Evolutionary conservation across 257 asterid genomes (phyloP).

Genomic region (Henckelia pumila): DNA sequence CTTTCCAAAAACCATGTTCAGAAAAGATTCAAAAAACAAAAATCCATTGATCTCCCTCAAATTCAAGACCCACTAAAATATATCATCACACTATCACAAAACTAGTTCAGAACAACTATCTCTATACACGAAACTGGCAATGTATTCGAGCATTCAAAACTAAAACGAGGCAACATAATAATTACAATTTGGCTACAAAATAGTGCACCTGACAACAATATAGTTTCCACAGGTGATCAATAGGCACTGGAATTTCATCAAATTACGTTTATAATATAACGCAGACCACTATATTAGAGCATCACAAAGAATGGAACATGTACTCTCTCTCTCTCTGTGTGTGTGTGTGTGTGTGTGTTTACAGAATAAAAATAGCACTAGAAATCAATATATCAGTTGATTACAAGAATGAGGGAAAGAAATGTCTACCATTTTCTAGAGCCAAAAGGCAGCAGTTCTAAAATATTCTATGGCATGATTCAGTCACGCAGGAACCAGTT

Average conservation of each 20-base stretch:
- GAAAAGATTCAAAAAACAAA: not conserved
- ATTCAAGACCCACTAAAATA: not conserved
- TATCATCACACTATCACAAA: not conserved
- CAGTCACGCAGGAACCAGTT: not conserved
- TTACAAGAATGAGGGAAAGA: not conserved
- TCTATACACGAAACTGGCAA: not conserved
- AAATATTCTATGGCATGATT: not conserved
- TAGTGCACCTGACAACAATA: not conserved
- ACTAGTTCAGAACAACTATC: not conserved
- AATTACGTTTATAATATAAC: no score
- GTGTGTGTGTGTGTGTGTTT: not conserved
- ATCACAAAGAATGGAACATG: not conserved
- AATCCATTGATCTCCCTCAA: not conserved
- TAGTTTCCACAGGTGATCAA: not conserved
- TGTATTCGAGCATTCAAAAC: not conserved
- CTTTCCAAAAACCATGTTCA: not conserved
- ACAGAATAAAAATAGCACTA: not conserved
- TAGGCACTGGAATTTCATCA: not conserved
- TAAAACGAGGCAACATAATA: constrained; percentile 9
- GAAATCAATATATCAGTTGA: not conserved
- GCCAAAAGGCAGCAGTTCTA: not conserved
- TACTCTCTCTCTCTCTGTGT: no score
- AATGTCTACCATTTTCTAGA: not conserved
- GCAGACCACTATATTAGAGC: not conserved
- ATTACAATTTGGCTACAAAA: not conserved